A percentile compares a stretch with the other conserved stretches of the same genome.
phyloP scores from a whole-genome alignment of 2,329 filamentous ascomycete species.

The Cladosporium sp. region DNA sequence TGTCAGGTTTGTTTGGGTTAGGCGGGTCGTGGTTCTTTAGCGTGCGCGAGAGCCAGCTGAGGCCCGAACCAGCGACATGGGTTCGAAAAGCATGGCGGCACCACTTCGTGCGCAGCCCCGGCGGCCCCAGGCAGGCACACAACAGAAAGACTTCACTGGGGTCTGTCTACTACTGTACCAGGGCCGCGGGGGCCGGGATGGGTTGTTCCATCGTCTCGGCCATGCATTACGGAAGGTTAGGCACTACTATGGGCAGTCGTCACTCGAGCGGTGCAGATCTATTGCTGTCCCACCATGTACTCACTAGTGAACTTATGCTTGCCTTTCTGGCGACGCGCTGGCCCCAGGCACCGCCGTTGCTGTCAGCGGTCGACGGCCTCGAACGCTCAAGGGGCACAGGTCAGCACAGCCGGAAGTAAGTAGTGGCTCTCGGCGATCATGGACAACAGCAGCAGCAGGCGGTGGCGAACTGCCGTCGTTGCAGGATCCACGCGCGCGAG shows the following conservation, averaged over 20 bases:
- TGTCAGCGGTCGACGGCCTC: conserved; percentile 6
- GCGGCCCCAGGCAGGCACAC: conserved; percentile 14
- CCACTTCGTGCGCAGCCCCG: conserved; percentile 14
- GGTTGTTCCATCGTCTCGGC: conserved; percentile 8
- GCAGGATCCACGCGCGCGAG: conserved; percentile 5
- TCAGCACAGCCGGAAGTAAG: neutral
- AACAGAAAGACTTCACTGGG: conserved; percentile 12
- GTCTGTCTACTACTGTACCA: conserved; percentile 10
- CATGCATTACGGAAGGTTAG: conserved; percentile 10
- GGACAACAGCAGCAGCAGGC: neutral
- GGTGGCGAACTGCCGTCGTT: neutral
- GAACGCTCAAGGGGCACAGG: neutral
- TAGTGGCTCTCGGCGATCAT: conserved; percentile 1
- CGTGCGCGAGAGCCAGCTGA: conserved; percentile 17
- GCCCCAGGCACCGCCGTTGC: neutral
- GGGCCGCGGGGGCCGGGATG: conserved; percentile 18
- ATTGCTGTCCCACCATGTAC: conserved; percentile 1
- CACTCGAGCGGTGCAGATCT: conserved; percentile 12
- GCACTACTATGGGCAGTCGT: conserved; percentile 6
- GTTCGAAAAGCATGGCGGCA: conserved; percentile 18
- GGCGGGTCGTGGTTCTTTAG: conserved; percentile 18
- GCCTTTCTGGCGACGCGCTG: neutral
- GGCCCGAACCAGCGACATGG: conserved; percentile 17
- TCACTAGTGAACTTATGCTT: neutral
- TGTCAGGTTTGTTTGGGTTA: conserved; percentile 20